Conservation (phyloP, 1,284 basidiomycete species). For the Stygiomarasmius scandens region DNA sequence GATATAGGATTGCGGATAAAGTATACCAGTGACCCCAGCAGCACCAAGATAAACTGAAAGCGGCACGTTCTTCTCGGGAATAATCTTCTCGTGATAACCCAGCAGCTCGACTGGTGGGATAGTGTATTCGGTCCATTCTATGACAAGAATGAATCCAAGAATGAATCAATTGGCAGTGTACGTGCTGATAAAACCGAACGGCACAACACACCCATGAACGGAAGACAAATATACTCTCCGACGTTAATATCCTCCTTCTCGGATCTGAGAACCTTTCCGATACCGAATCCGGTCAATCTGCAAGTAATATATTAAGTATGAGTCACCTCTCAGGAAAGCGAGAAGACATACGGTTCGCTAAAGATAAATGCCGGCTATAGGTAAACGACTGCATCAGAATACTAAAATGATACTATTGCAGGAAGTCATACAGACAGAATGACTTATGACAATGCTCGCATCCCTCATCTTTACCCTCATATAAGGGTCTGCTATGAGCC, state of each 20-base stretch:
- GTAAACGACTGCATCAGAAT: too few relatives aligned
- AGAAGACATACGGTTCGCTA: slow-evolving; percentile 41
- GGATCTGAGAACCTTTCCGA: slow-evolving; percentile 35
- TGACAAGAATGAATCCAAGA: too few relatives aligned
- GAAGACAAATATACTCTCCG: slow-evolving; percentile 31
- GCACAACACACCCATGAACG: slow-evolving; percentile 25
- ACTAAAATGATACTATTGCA: too few relatives aligned
- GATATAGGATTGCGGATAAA: not conserved
- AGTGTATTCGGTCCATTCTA: slow-evolving; percentile 27
- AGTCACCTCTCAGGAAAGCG: not conserved
- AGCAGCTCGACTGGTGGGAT: slow-evolving; percentile 18
- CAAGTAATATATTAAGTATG: not conserved
- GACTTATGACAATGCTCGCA: slow-evolving; percentile 25
- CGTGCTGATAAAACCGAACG: not conserved
- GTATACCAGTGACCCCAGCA: slow-evolving; percentile 40
- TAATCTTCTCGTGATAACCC: slow-evolving; percentile 8
- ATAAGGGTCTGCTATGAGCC: too few relatives aligned
- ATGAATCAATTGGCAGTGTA: too few relatives aligned
- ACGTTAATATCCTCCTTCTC: too few relatives aligned
- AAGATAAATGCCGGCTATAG: slow-evolving; percentile 32
- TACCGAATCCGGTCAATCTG: slow-evolving; percentile 35
- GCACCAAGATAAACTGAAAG: too few relatives aligned
- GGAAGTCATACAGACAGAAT: slow-evolving; percentile 23
- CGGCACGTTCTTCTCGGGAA: too few relatives aligned
- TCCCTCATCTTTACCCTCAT: slow-evolving; percentile 43